Base-by-base conservation (phyloP, 1,139 yeast species). In the Sugiyamaella neomexicana region DNA sequence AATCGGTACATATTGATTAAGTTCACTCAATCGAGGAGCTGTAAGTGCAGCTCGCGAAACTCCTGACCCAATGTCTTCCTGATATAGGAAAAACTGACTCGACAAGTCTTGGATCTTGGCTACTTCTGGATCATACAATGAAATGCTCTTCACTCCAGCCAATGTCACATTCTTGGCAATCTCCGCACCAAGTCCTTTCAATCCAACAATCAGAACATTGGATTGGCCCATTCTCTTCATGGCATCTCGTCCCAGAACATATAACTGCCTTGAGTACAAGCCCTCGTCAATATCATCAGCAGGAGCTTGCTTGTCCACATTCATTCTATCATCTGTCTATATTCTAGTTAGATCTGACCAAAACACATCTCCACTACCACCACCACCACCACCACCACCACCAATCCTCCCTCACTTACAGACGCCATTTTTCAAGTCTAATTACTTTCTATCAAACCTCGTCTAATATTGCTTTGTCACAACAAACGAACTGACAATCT, bases 171-270 rank as follows among this genome's bases (percentile, higher is more conserved):
- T 93, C 73, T 93, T 95, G 40, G 99, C 97, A 58, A 93, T 90
- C 72, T 93, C 99, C 46, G 89, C 80, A 63, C 99, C 99, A 49
- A 93, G 76, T 38, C 99, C 99, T 68, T 83, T 85, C 59, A 91
- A 75, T 2, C 99, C 99, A 60, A 91, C 82, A 54, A 93, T 78
- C 52, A 93, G 80, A 16, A 93, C 97, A 65, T 87, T 89, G 44
- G 98, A 90, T 62, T 82, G 79, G 67, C 93, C 97, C 97, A 93
- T 89, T 71, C 89, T 88, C 66, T 91, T 78, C 99, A 93, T 93
- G 53, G 99, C 99, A 34, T 34, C 54, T 16, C 52, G 58, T 39
- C 65, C 65, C n/a, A 60, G 55, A 40, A 62, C 66, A 43, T 67
- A 71, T 71, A 93, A 80, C 75, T 93, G 99, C 72, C 99, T 89